Evolutionary conservation across 179 eudicot genomes (phyloP), one percentile per base, ranked within the genome.

Genomic region (Amaranthus tricolor): DNA sequence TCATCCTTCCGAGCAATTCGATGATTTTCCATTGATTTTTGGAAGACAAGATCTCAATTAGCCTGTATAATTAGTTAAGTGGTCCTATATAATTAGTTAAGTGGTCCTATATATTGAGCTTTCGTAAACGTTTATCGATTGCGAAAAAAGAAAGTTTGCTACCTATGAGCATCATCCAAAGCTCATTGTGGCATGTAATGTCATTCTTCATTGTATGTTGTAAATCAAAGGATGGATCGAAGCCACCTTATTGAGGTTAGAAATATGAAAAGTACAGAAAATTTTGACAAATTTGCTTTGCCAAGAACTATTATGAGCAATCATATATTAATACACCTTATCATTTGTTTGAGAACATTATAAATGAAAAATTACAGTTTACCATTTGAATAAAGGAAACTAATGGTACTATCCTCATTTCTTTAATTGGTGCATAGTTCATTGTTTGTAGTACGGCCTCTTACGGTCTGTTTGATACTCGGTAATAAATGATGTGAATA

Each of bases 1-100:
- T 71, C 87, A 76, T 45, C 81, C 72, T 73, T 79, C 92, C 0
- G 93, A 91, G 70, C 96, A 87, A 48, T 89, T 71, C 69, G 99
- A 89, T n/a, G 97, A 93, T 58, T 93, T 95, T 66, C 98, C 99
- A 6, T 77, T 93, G 72, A 84, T 84, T 54, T 86, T 87, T 60
- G 87, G 86, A 49, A 79, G 82, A 47, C 78, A 79, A 31, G 79
- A 75, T 59, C 61, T 62, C 16, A 80, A 80, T 49, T 70, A 76
- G 40, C 3, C 59, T 57, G 45, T 52, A 40, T 6, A 13, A 74
- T 20, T 74, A 63, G 71, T 57, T 31, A 55, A 19, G 11, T 68
- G n/a, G n/a, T n/a, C 3, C 59, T 57, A 21, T 52, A 40, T 6
- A 13, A 74, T 20, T 74, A 63, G 71, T 57, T 31, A 55, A 19